These are phyloP conservation scores for Aquilaria agallochum DNA, from an alignment of 441 rosid species.

Conservation along the genomic window DNA sequence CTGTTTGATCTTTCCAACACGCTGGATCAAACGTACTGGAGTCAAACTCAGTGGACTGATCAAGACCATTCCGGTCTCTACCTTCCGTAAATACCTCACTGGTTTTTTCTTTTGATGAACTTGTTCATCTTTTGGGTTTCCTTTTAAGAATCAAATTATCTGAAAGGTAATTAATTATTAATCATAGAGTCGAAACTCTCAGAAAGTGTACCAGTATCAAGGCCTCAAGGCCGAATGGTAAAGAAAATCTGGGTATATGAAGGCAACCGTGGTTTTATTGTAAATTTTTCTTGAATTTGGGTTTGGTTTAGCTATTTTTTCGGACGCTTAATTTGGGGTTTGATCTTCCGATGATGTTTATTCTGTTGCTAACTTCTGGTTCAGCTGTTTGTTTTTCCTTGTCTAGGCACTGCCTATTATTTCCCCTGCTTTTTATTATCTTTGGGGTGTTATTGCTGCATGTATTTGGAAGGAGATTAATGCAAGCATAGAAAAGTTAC, in stretches of 20 bases:
- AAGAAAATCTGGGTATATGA: conserved; percentile 24
- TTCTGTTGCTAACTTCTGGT: conserved; percentile 21
- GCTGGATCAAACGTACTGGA: conserved; percentile 81
- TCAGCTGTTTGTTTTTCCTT: conserved; percentile 6
- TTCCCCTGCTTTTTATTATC: neutral
- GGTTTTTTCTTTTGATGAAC: conserved; percentile 5
- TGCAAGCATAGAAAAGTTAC: conserved; percentile 7
- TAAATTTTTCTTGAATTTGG: conserved; percentile 1
- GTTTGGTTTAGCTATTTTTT: conserved; percentile 3
- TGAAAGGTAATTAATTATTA: conserved; percentile 3
- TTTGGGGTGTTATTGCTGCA: neutral
- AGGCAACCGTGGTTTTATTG: conserved; percentile 31
- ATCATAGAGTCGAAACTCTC: conserved; percentile 4
- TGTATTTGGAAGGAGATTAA: conserved; percentile 20
- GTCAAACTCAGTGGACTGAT: conserved; percentile 72
- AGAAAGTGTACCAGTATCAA: neutral
- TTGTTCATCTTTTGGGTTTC: neutral
- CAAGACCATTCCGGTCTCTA: conserved; percentile 55
- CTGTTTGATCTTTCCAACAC: conserved; percentile 59
- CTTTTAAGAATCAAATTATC: too few species aligned
- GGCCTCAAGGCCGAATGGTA: conserved; percentile 5
- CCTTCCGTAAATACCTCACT: conserved; percentile 46
- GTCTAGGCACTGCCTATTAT: neutral
- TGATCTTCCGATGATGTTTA: conserved; percentile 20
- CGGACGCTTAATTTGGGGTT: conserved; percentile 15